Conservation (phyloP, 1,139 yeast genomes). For the Pichia sp. region DNA sequence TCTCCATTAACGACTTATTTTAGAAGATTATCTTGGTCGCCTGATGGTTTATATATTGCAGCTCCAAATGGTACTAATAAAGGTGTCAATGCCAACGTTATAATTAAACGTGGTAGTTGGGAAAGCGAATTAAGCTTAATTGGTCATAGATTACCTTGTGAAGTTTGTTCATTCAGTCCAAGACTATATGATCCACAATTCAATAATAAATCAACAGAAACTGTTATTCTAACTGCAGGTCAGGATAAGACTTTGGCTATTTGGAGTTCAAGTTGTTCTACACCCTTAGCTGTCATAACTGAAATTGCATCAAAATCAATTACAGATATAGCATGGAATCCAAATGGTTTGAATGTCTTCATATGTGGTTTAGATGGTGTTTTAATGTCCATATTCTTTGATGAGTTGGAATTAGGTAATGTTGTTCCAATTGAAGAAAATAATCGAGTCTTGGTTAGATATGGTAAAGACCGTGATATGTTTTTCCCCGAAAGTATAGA, state of each 20-base stretch:
- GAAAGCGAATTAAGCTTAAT: slow-evolving; percentile 77
- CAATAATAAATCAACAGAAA: slow-evolving; percentile 22
- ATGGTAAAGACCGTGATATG: slow-evolving; percentile 83
- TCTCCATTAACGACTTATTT: slow-evolving; percentile 92
- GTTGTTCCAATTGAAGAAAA: slow-evolving; percentile 61
- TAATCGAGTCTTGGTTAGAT: slow-evolving; percentile 63
- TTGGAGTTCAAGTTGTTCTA: slow-evolving; percentile 58
- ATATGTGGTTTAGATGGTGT: slow-evolving; percentile 83
- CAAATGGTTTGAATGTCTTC: slow-evolving; percentile 65
- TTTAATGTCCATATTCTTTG: slow-evolving; percentile 64
- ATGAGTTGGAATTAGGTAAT: slow-evolving; percentile 63
- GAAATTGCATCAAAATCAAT: slow-evolving; percentile 57
- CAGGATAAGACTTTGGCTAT: slow-evolving; percentile 67
- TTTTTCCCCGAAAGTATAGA: slow-evolving; percentile 82
- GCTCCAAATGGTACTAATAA: slow-evolving; percentile 97
- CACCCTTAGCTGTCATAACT: slow-evolving; percentile 58
- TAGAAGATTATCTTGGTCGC: slow-evolving; percentile 92
- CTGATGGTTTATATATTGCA: slow-evolving; percentile 94
- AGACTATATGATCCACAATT: slow-evolving; percentile 39
- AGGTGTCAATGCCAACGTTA: slow-evolving; percentile 84
- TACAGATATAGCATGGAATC: slow-evolving; percentile 73
- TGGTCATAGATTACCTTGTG: slow-evolving; percentile 97
- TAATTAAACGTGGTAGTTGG: slow-evolving; percentile 91
- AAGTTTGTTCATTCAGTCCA: slow-evolving; percentile 87
- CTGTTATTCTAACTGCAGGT: slow-evolving; percentile 71